Conservation (phyloP, 1,284 basidiomycete genomes). For the Boletus sp. region DNA sequence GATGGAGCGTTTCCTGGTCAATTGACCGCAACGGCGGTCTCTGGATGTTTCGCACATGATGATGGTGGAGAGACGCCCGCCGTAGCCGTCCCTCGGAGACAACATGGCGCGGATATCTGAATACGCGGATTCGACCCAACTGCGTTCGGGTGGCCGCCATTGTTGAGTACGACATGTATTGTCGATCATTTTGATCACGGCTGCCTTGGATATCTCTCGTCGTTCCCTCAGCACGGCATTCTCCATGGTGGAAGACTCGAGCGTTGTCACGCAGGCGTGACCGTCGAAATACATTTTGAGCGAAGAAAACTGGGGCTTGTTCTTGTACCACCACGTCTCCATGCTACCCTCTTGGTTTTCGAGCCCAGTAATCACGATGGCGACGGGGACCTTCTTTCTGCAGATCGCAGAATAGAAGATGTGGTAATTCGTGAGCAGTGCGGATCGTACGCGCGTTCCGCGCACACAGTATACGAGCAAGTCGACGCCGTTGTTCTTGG, state of each 20-base stretch:
- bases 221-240: constrained; percentile 16
- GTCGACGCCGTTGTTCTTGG: constrained; percentile 21
- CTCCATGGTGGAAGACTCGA: constrained; percentile 14
- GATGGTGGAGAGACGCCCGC: constrained; percentile 16
- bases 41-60: constrained; percentile 24
- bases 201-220: constrained; percentile 16
- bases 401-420: constrained; percentile 32
- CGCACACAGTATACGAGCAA: constrained; percentile 31
- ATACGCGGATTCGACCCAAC: constrained; percentile 25
- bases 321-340: constrained; percentile 29
- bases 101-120: constrained; percentile 27
- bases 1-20: constrained; percentile 17
- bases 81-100: constrained; percentile 7
- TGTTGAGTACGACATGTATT: constrained; percentile 19
- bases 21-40: not conserved
- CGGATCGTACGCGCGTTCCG: constrained; percentile 27
- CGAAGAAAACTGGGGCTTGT: constrained; percentile 18
- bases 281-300: constrained; percentile 25
- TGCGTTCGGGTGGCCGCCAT: constrained; percentile 25
- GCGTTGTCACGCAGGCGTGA: constrained; percentile 30
- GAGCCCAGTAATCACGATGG: constrained; percentile 28
- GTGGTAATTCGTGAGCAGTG: constrained; percentile 28
- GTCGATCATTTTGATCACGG: constrained; percentile 19
- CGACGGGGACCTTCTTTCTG: constrained; percentile 31
- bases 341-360: constrained; percentile 27